Evolutionary conservation across 164 flowering plant genomes (phyloP), one percentile per base, ranked within the genome.

Genomic region (Vitis amurensis): DNA sequence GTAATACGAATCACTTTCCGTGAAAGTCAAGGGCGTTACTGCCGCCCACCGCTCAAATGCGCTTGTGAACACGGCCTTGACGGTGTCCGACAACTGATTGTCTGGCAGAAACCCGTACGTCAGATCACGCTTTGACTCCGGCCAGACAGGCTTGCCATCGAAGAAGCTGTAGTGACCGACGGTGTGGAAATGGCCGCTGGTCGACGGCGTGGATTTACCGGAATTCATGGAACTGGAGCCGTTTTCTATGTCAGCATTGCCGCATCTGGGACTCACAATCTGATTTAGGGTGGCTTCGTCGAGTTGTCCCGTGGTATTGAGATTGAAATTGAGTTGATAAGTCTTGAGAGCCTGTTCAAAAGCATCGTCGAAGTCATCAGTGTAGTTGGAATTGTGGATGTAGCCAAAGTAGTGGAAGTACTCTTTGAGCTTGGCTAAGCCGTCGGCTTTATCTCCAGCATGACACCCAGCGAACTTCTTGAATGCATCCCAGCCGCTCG

Each of bases 391-490:
- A 8, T 59, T 50, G 6, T 73, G 69, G 50, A 93, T 73, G 81
- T 93, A 93, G 19, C 97, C 94, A 75, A 88, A 91, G 15, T 72
- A 53, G 14, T 70, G 69, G 68, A 91, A 82, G 80, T 89, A 93
- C 12, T 79, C 30, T 61, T 81, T 78, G 14, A 82, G 69, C 61
- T 77, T 70, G 58, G 81, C 50, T 5, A 89, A 59, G 19, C 97
- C 94, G 23, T 79, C 66, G 49, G 53, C 29, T 0, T 64, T 73
- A 1, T 86, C 73, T 9, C 93, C 92, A 2, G 55, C 15, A 30
- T 23, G 85, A 67, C 88, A 82, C 9, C 89, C 92, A 55, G 80
- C 9, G 63, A 87, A 69, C 2, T 82, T 71, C 15, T 59, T 49
- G 80, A 88, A 85, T 9, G 68, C 19, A 23, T 80, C 68, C 92